Evolutionary conservation across 2,329 filamentous ascomycete genomes (phyloP), one percentile per base, ranked within the genome.

Genomic region (Xylariaceae sp.): DNA sequence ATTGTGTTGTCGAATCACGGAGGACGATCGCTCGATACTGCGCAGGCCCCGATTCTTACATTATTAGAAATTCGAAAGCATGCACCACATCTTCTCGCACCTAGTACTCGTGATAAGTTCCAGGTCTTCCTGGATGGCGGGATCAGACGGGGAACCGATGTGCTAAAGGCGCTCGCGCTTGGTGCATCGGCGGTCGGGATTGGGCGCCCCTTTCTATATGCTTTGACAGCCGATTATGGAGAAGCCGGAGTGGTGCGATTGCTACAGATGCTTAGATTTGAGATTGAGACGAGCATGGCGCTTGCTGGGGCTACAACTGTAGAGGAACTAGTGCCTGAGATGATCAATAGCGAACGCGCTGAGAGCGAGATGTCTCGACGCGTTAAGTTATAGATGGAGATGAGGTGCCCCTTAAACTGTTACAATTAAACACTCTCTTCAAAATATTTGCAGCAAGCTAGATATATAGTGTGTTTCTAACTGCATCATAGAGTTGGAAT

Each of bases 91-190:
- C 43, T 66, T 29, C 64, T 66, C 10, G 81, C 75, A 48, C 80
- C 80, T 0, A 75, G 80, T 52, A 73, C 78, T 1, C 79, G 80
- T 53, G 70, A 72, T 23, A 70, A 70, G 40, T 72, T 83, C 61
- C 78, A 83, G 53, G 70, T 83, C 1, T 80, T 79, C 40, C 72
- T 83, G 20, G 80, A 83, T 50, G 78, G 80, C 26, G 81, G 80
- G 1, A 77, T 83, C 46, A 73, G 76, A 23, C 74, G 80, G 3
- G 81, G 80, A 0, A 78, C 77, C 0, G 81, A 83, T 56, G 76
- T 83, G 4, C 71, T 83, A 20, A 83, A 83, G 58, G 77, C 77
- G 2, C 64, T 83, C 6, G 77, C 77, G 20, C 67, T 83, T 0
- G 81, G 81, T 0, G 80, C 79, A 4, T 80, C 75, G 0, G 79